phyloP scores from a whole-genome alignment of 768 basidiomycete genomes.

The Collybiopsis luxurians region DNA sequence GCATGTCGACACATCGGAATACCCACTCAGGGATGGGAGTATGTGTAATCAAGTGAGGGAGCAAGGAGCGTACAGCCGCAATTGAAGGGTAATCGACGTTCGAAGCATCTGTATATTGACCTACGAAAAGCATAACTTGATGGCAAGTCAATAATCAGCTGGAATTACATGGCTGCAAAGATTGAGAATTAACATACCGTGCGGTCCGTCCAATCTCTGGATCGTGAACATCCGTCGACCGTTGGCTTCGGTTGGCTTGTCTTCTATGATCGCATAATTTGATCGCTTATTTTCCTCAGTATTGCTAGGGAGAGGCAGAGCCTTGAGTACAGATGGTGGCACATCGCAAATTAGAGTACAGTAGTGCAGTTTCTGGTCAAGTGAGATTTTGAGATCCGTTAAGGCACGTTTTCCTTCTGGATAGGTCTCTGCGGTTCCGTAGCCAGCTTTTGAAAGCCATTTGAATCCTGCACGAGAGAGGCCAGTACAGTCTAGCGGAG shows the following conservation, averaged over 20 bases:
- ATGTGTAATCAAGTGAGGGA: constrained; percentile 3
- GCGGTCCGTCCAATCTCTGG: background rate
- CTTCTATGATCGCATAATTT: constrained; percentile 5
- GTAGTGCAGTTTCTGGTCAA: constrained; percentile 19
- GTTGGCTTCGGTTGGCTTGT: background rate
- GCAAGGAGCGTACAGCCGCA: constrained; percentile 10
- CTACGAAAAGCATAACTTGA: constrained; percentile 4
- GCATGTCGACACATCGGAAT: constrained; percentile 11
- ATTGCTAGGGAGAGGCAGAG: constrained; percentile 11
- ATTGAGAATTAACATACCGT: background rate
- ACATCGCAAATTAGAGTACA: constrained; percentile 12
- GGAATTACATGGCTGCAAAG: background rate
- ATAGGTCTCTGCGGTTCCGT: background rate
- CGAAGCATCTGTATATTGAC: background rate
- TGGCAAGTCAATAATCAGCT: constrained; percentile 4
- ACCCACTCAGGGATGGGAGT: constrained; percentile 15
- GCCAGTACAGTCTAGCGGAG: constrained; percentile 18
- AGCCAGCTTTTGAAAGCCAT: constrained; percentile 13
- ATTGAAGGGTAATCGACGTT: constrained; percentile 12
- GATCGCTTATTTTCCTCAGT: background rate
- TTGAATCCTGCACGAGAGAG: constrained; percentile 13
- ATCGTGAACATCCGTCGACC: constrained; percentile 1
- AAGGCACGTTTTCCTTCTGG: background rate
- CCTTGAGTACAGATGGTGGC: constrained; percentile 4
- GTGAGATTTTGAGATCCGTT: constrained; percentile 8